These are phyloP conservation scores for Bassia scoparia DNA, from an alignment of 148 eudicot genomes.

Conservation along the genomic window DNA sequence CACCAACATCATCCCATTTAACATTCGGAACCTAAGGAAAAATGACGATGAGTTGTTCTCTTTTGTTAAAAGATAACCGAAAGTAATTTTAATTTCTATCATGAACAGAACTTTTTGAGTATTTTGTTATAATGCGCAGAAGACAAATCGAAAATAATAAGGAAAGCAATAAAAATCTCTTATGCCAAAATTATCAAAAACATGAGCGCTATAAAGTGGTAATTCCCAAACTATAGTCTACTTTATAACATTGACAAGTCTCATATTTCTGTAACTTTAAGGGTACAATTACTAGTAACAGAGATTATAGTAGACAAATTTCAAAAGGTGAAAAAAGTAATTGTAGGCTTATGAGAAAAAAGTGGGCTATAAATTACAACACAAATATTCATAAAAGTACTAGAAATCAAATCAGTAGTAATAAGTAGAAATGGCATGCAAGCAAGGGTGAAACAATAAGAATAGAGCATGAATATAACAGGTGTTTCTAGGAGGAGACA, in stretches of 20 bases:
- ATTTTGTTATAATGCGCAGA: neutral
- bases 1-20: conserved; percentile 99
- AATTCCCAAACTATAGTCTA: neutral
- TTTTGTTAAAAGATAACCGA: neutral
- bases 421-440: neutral
- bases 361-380: neutral
- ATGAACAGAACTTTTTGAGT: neutral
- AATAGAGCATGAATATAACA: neutral
- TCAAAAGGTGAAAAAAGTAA: neutral
- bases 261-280: too few relatives aligned
- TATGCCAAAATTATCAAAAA: neutral
- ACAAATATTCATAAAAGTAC: neutral
- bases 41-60: conserved; percentile 4
- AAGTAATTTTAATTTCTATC: neutral
- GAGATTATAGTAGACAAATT: neutral
- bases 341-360: neutral
- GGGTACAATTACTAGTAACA: neutral
- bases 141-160: neutral
- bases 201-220: neutral
- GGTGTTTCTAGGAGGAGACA: neutral
- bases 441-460: neutral
- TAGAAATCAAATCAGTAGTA: neutral
- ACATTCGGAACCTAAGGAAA: conserved; percentile 75
- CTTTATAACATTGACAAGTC: neutral
- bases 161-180: neutral